Evolutionary conservation across 148 eudicot species (phyloP).

Genomic region (Drosera capensis): DNA sequence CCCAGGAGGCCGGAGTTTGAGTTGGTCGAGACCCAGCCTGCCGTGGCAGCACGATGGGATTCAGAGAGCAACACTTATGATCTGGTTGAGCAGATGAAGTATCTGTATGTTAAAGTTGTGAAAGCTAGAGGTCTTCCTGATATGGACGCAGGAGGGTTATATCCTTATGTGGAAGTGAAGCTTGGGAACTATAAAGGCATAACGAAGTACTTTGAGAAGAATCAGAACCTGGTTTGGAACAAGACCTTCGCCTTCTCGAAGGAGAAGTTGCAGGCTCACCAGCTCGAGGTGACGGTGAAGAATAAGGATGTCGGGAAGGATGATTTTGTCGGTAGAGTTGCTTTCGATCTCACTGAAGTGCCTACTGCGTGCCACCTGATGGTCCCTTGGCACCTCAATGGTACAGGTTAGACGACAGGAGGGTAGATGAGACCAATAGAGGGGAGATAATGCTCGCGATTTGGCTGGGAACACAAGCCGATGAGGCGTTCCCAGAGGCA

Average conservation of each 20-base stretch:
- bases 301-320: slow-evolving; percentile 18
- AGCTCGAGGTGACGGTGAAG: slow-evolving; percentile 21
- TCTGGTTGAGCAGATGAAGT: slow-evolving; percentile 78
- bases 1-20: slow-evolving; percentile 64
- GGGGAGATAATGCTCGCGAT: slow-evolving; percentile 45
- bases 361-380: slow-evolving; percentile 34
- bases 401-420: slow-evolving; percentile 7
- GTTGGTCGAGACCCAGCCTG: slow-evolving; percentile 72
- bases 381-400: slow-evolving; percentile 40
- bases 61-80: slow-evolving; percentile 73
- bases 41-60: slow-evolving; percentile 84
- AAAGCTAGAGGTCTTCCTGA: slow-evolving; percentile 83
- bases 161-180: slow-evolving; percentile 4
- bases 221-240: slow-evolving; percentile 23
- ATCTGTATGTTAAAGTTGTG: slow-evolving; percentile 57
- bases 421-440: slow-evolving; percentile 15
- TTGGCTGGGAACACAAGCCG: slow-evolving; percentile 48
- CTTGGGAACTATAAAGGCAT: slow-evolving; percentile 3
- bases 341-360: slow-evolving; percentile 18
- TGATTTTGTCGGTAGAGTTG: slow-evolving; percentile 20
- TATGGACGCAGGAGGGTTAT: slow-evolving; percentile 73
- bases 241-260: slow-evolving; percentile 24
- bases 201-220: slow-evolving; percentile 17
- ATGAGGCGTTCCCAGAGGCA: slow-evolving; percentile 34
- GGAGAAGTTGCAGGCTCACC: slow-evolving; percentile 18